A percentile compares a stretch with the other conserved stretches of the same genome.
These are phyloP conservation scores for Botrytis sinoallii DNA, from an alignment of 2,329 filamentous ascomycete genomes.

Conservation along the genomic window DNA sequence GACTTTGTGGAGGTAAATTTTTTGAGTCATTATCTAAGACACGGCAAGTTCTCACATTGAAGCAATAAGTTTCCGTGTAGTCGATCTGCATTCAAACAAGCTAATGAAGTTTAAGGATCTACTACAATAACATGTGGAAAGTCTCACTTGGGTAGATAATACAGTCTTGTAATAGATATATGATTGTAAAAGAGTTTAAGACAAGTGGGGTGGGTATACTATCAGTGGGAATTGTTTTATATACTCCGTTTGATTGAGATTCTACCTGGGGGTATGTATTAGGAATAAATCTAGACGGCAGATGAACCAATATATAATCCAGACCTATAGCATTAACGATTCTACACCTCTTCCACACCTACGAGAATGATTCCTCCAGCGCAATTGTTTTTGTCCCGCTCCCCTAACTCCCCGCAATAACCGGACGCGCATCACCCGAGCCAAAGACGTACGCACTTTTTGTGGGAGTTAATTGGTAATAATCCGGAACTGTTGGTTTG, in stretches of 20 bases:
- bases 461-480: background rate
- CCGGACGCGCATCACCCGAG: background rate
- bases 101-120: background rate
- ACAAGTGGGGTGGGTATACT: background rate
- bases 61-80: background rate
- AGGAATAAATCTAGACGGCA: background rate
- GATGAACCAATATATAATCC: background rate
- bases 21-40: background rate
- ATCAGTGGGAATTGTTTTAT: background rate
- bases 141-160: background rate
- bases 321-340: background rate
- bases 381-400: background rate
- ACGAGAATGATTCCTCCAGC: background rate
- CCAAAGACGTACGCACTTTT: background rate
- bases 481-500: background rate
- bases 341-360: background rate
- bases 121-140: background rate
- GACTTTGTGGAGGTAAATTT: background rate
- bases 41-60: background rate
- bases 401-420: constrained; percentile 11
- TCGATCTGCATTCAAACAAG: background rate
- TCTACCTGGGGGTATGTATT: background rate
- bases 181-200: background rate
- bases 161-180: background rate
- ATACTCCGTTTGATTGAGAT: background rate